Evolutionary conservation across 768 basidiomycete genomes (phyloP).

Genomic region (Termitomyces sp.): DNA sequence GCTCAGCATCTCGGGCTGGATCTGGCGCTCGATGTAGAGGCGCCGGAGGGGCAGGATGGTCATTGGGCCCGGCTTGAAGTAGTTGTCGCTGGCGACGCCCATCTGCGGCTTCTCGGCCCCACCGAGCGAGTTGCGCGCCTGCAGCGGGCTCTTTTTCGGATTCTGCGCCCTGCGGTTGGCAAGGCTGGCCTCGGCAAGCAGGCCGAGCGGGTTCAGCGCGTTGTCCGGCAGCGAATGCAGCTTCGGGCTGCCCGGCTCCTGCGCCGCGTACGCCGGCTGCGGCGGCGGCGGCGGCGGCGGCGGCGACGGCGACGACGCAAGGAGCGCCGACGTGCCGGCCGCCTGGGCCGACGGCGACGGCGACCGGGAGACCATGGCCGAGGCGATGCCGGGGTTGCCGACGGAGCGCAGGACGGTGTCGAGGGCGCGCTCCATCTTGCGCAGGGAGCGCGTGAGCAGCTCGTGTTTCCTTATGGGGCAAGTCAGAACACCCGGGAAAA

Average conservation of each 20-base stretch:
- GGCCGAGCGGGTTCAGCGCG: slow-evolving; percentile 83
- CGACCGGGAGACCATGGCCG: slow-evolving; percentile 77
- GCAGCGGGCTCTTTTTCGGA: slow-evolving; percentile 31
- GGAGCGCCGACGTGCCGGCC: slow-evolving; percentile 52
- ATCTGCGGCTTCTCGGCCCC: slow-evolving; percentile 38
- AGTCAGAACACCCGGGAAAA: neutral
- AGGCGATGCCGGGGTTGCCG: slow-evolving; percentile 73
- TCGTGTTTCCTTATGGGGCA: slow-evolving; percentile 66
- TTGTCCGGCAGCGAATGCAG: slow-evolving; percentile 91
- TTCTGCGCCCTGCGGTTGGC: slow-evolving; percentile 64
- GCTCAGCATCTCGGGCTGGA: slow-evolving; percentile 91
- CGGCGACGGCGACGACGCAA: slow-evolving; percentile 44
- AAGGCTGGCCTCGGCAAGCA: slow-evolving; percentile 86
- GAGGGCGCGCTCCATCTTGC: slow-evolving; percentile 90
- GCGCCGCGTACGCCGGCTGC: slow-evolving; percentile 1
- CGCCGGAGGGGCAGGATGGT: slow-evolving; percentile 79
- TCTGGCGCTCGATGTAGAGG: slow-evolving; percentile 80
- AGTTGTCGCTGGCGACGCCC: slow-evolving; percentile 81
- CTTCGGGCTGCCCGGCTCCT: slow-evolving; percentile 58
- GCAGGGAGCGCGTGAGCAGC: slow-evolving; percentile 69
- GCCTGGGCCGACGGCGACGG: slow-evolving; percentile 66
- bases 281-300: slow-evolving; percentile 18
- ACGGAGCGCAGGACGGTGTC: slow-evolving; percentile 88
- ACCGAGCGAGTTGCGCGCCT: slow-evolving; percentile 31
- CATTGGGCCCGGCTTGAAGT: slow-evolving; percentile 94